phyloP scores from a whole-genome alignment of 2,329 filamentous ascomycete genomes.

The Colletotrichum graminicola region DNA sequence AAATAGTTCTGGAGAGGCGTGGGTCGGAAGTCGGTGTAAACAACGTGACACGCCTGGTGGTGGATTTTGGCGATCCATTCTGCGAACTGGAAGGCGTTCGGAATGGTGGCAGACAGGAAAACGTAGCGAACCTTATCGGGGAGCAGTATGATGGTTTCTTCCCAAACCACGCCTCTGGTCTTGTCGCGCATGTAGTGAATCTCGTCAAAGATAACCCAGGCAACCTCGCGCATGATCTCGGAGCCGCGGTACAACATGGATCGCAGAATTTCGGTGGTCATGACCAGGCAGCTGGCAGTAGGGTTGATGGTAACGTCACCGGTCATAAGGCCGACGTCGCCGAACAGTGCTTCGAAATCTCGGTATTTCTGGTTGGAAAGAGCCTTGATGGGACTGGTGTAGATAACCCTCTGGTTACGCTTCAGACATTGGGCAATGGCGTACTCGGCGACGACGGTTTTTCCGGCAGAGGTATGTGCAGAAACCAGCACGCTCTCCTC shows the following conservation, averaged over 20 bases:
- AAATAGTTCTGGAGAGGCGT: slow-evolving; percentile 98
- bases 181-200: slow-evolving; percentile 99
- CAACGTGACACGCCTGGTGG: slow-evolving; percentile 96
- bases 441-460: slow-evolving; percentile 98
- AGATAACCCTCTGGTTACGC: slow-evolving; percentile 98
- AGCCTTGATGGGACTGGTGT: slow-evolving; percentile 99
- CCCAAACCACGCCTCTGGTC: slow-evolving; percentile 95
- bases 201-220: slow-evolving; percentile 98
- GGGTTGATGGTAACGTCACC: slow-evolving; percentile 99
- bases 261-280: slow-evolving; percentile 99
- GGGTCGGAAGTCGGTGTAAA: slow-evolving; percentile 98
- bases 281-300: slow-evolving; percentile 96
- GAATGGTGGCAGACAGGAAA: slow-evolving; percentile 97
- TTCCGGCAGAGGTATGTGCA: slow-evolving; percentile 96
- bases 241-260: slow-evolving; percentile 99
- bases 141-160: slow-evolving; percentile 97
- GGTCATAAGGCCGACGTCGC: slow-evolving; percentile 97
- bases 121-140: slow-evolving; percentile 99
- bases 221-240: slow-evolving; percentile 99
- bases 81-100: slow-evolving; percentile 98
- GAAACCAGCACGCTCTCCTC: slow-evolving; percentile 97
- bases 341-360: slow-evolving; percentile 95
- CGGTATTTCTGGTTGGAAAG: slow-evolving; percentile 98
- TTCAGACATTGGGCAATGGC: slow-evolving; percentile 97
- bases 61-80: slow-evolving; percentile 99